Evolutionary conservation across 805 yeast species (phyloP).

Genomic region (Wickerhamomyces canadensis): DNA sequence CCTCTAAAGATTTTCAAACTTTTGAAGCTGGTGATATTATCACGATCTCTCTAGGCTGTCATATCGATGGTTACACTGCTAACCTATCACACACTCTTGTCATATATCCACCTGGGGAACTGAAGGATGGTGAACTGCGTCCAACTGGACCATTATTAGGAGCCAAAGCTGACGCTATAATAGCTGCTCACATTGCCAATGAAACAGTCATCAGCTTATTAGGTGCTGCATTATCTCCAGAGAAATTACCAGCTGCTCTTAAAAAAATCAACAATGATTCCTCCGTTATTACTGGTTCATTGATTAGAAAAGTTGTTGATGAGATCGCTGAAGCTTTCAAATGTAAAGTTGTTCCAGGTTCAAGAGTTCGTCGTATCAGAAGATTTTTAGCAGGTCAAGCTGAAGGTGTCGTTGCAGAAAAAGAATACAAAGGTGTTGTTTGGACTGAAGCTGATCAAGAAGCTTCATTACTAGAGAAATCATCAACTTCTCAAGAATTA

Average conservation of each 20-base stretch:
- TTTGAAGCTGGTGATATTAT: constrained; percentile 79
- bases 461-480: constrained; percentile 41
- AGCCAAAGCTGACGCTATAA: constrained; percentile 78
- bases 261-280: constrained; percentile 23
- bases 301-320: constrained; percentile 74
- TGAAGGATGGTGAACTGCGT: constrained; percentile 27
- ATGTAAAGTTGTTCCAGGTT: constrained; percentile 87
- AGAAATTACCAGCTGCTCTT: constrained; percentile 57
- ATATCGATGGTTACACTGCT: constrained; percentile 92
- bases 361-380: constrained; percentile 85
- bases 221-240: constrained; percentile 70
- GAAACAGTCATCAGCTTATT: constrained; percentile 79
- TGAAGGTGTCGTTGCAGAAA: constrained; percentile 86
- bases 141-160: constrained; percentile 84
- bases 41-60: constrained; percentile 82
- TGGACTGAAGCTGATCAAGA: constrained; percentile 86
- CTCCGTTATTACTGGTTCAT: constrained; percentile 55
- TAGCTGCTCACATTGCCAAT: constrained; percentile 84
- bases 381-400: constrained; percentile 95
- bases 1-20: constrained; percentile 29
- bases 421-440: constrained; percentile 86
- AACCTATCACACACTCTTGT: constrained; percentile 83
- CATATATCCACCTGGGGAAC: constrained; percentile 62
- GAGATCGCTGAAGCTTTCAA: constrained; percentile 79
- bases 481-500: constrained; percentile 35